Evolutionary conservation across 768 basidiomycete genomes (phyloP).

Genomic region (Auricularia sp.): DNA sequence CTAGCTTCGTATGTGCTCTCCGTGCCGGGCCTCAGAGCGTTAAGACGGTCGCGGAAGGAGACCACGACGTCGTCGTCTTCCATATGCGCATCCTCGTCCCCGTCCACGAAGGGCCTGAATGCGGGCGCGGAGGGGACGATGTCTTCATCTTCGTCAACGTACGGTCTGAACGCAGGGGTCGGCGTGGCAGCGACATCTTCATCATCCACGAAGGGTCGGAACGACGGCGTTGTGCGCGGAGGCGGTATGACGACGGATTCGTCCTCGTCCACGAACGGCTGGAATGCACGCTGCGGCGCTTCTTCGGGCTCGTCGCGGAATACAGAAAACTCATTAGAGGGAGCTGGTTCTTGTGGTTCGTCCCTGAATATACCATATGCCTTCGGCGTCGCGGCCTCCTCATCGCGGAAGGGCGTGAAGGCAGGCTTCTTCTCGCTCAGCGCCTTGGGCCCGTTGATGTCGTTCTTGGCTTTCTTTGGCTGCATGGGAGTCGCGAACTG

Average conservation of each 20-base stretch:
- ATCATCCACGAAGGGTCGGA: constrained; percentile 20
- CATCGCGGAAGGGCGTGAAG: neutral
- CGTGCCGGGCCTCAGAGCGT: constrained; percentile 95
- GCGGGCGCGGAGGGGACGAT: constrained; percentile 9
- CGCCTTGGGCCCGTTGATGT: neutral
- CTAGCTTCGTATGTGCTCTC: constrained; percentile 82
- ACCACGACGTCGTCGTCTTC: constrained; percentile 23
- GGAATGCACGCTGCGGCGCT: constrained; percentile 36
- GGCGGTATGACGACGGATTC: constrained; percentile 13
- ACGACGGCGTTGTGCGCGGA: constrained; percentile 12
- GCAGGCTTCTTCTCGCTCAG: neutral
- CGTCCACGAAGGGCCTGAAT: constrained; percentile 12
- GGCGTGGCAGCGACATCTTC: constrained; percentile 2
- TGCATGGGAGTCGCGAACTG: neutral
- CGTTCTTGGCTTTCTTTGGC: neutral
- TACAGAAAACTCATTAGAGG: neutral
- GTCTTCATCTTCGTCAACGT: constrained; percentile 22
- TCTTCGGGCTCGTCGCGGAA: neutral
- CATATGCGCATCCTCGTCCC: constrained; percentile 15
- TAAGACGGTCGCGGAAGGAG: constrained; percentile 46
- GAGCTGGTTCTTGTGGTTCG: neutral
- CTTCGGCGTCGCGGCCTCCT: neutral
- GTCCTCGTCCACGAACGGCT: constrained; percentile 63
- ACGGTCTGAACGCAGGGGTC: neutral
- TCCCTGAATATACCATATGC: neutral